Percentiles rank a stretch among this genome's conserved stretches.
phyloP scores from a whole-genome alignment of 2,329 filamentous ascomycete genomes.

The Alternaria conjuncta region DNA sequence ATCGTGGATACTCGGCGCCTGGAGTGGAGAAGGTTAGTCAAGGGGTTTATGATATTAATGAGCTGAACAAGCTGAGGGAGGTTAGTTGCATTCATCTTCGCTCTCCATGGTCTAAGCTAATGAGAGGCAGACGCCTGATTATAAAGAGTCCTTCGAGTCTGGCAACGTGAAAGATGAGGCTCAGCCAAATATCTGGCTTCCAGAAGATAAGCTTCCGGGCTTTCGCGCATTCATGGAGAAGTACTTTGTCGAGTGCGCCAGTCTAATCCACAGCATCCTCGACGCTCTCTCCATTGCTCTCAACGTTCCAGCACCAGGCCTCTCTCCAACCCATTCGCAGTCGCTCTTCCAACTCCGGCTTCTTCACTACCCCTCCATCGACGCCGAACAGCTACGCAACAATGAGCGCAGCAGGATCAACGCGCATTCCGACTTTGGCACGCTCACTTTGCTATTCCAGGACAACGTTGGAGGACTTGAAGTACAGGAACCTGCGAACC shows the following conservation, averaged over 20 bases:
- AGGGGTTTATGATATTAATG: slow-evolving; percentile 28
- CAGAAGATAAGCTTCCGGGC: slow-evolving; percentile 47
- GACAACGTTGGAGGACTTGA: slow-evolving; percentile 52
- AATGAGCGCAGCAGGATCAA: slow-evolving; percentile 43
- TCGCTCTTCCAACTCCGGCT: slow-evolving; percentile 45
- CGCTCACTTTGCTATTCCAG: slow-evolving; percentile 52
- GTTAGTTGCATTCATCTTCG: background rate
- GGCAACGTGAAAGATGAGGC: slow-evolving; percentile 35
- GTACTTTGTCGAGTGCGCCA: slow-evolving; percentile 32
- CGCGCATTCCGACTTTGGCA: slow-evolving; percentile 53
- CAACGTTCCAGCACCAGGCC: slow-evolving; percentile 15
- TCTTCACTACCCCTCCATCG: slow-evolving; percentile 50
- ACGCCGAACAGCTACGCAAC: slow-evolving; percentile 28
- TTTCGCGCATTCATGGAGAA: slow-evolving; percentile 42
- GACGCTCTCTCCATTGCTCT: slow-evolving; percentile 36
- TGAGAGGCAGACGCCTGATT: slow-evolving; percentile 30
- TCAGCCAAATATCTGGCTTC: slow-evolving; percentile 52
- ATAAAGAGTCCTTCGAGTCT: slow-evolving; percentile 45
- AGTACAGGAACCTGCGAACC: slow-evolving; percentile 36
- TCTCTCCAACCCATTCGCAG: slow-evolving; percentile 31
- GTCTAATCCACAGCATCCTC: slow-evolving; percentile 36
- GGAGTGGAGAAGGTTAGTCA: slow-evolving; percentile 48
- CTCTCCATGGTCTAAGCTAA: background rate
- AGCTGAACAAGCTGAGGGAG: slow-evolving; percentile 24
- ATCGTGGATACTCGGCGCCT: slow-evolving; percentile 50